Conservation (phyloP, 2,329 filamentous ascomycete species). For the Orbilia brochopaga region DNA sequence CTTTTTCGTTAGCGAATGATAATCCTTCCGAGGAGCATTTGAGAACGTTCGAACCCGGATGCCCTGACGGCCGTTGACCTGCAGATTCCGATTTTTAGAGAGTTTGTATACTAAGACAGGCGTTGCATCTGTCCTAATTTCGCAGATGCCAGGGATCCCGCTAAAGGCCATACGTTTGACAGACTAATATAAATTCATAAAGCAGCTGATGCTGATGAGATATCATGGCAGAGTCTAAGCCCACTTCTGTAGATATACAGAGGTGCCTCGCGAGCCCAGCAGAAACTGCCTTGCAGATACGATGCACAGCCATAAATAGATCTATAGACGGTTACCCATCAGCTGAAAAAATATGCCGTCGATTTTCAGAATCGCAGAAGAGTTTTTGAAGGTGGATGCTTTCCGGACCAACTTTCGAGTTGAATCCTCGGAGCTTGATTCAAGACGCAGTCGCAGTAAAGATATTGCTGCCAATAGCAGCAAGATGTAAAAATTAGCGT, state of each 20-base stretch:
- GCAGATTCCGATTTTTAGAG: slow-evolving; percentile 27
- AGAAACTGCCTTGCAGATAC: slow-evolving; percentile 11
- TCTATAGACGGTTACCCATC: background rate
- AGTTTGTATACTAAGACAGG: slow-evolving; percentile 17
- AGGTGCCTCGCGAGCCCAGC: background rate
- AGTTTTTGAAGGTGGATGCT: slow-evolving; percentile 6
- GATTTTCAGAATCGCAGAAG: background rate
- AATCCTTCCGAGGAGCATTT: slow-evolving; percentile 31
- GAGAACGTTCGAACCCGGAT: background rate
- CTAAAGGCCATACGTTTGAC: slow-evolving; percentile 3
- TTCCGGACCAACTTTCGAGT: slow-evolving; percentile 35
- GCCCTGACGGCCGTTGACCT: slow-evolving; percentile 14
- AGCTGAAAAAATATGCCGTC: background rate
- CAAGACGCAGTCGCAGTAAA: slow-evolving; percentile 36
- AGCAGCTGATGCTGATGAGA: background rate
- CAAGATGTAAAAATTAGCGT: slow-evolving; percentile 19
- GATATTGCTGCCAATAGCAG: slow-evolving; percentile 24
- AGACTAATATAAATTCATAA: background rate
- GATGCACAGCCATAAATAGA: slow-evolving; percentile 6
- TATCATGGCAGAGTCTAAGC: background rate
- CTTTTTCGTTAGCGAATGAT: slow-evolving; percentile 41
- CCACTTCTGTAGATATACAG: background rate
- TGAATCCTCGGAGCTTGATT: slow-evolving; percentile 37
- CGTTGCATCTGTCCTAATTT: slow-evolving; percentile 42
- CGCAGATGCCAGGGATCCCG: slow-evolving; percentile 29